A percentile compares a stretch with the other conserved stretches of the same genome.
Conservation (phyloP, 768 basidiomycete species). For the Atractiella rhizophila region DNA sequence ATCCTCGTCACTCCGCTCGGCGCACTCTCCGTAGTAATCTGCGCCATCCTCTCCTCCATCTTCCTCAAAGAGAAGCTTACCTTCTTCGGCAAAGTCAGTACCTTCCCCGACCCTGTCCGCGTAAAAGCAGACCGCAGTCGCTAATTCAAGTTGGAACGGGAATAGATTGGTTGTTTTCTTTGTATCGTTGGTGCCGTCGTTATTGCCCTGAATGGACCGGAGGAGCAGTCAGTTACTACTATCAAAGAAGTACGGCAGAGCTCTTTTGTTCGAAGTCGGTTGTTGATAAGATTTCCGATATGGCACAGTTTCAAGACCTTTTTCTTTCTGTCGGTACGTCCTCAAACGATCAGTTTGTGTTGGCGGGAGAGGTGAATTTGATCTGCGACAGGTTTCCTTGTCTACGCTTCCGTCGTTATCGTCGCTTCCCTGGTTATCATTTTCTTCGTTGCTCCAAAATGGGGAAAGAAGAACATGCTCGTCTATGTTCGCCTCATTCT, state of each 20-base stretch:
- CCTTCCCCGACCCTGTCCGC: too few relatives aligned
- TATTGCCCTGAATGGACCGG: conserved; percentile 53
- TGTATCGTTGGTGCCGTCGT: conserved; percentile 75
- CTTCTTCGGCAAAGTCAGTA: conserved; percentile 93
- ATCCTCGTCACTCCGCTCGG: conserved; percentile 91
- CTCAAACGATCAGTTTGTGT: too few relatives aligned
- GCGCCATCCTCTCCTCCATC: conserved; percentile 65
- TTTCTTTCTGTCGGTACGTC: conserved; percentile 46
- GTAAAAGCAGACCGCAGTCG: too few relatives aligned
- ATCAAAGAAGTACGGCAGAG: conserved; percentile 9
- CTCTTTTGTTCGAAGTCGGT: conserved; percentile 1
- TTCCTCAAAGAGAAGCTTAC: conserved; percentile 79
- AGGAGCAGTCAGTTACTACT: conserved; percentile 20
- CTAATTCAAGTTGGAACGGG: too few relatives aligned
- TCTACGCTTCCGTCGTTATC: conserved; percentile 29
- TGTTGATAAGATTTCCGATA: conserved; percentile 35
- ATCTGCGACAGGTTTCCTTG: conserved; percentile 56
- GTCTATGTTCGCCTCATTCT: conserved; percentile 14
- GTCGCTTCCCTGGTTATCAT: conserved; percentile 40
- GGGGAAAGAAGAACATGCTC: conserved; percentile 65
- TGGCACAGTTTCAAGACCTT: conserved; percentile 22
- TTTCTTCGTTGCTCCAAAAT: conserved; percentile 60
- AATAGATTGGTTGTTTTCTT: conserved; percentile 67
- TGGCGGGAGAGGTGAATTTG: too few relatives aligned
- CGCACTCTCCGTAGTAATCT: conserved; percentile 84